Evolutionary conservation across 768 basidiomycete species (phyloP), one percentile per base, ranked within the genome.

Genomic region (Russula olivacea): DNA sequence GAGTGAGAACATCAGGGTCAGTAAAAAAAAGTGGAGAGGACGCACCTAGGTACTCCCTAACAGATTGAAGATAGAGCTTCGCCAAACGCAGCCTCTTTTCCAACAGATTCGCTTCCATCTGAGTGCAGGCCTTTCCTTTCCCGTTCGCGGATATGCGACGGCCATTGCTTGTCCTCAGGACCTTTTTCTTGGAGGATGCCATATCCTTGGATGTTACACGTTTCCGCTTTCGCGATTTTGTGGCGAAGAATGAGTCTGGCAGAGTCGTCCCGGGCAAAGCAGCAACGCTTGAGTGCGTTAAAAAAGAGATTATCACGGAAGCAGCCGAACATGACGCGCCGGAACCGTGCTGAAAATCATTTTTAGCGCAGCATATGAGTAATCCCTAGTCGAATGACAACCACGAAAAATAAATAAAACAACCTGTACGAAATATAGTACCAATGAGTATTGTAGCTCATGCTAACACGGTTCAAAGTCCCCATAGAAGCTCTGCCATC

Each of bases 1-100:
- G 32, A 38, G 25, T 55, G 48, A 65, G 58, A 38, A 38, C 14
- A 2, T 15, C 9, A 38, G 45, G 34, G 21, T 38, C 40, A 8
- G 32, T 19, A 47, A 12, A 11, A 23, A 40, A 28, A 36, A 12
- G 17, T 15, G 14, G n/a, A 10, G 21, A 49, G 34, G 50, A 50
- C 83, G 73, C 68, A 84, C 87, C 78, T 32, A 95, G 74, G 41
- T 81, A 73, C 63, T 87, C 83, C 73, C 91, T 91, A 15, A 98
- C 85, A 65, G 80, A 87, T 64, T 93, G 85, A 45, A 99, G 77
- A 74, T 98, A 98, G 65, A 96, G 74, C 73, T 93, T 89, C 5
- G 96, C 95, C 43, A 99, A 76, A 62, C 97, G 78, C 21, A 99
- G 78, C 63, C 97, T 79, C 75, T 98, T 99, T 78, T 93, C 86